Base-by-base conservation (phyloP, 768 basidiomycete genomes). In the Russula compacta region DNA sequence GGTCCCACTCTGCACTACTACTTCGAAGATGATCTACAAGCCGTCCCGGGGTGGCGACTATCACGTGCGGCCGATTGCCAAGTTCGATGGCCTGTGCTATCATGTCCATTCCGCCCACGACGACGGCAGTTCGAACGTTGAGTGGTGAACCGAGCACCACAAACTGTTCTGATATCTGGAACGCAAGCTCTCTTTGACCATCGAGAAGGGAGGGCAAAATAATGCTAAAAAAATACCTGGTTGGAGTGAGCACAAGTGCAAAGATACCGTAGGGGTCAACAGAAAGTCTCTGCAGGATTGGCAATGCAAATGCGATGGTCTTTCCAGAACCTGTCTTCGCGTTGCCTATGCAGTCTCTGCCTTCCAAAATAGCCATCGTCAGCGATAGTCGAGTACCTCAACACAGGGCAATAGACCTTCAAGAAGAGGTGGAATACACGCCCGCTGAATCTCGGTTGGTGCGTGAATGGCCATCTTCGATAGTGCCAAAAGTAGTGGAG, bases 21-120 rank as follows among this genome's bases (percentile, higher is more conserved):
- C 89, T 94, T 64, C 81, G 80, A 49, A 99, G 72, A 67, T 93
- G 85, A 73, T 99, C 97, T 3, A 94, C 91, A 21, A 99, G 83
- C 19, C 97, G 83, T 2, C 97, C 97, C 3, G 97, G 97, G 0
- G 97, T 99, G 8, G 95, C 97, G 49, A 99, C 85, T 24, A 98
- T 86, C 40, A 99, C 81, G 71, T 98, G 97, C 0, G 97, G 97
- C 44, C 89, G 82, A 64, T 85, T 83, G 2, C 80, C 79, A 14
- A 99, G 82, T 68, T 95, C 93, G 17, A 91, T 76, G 0, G 95
- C 92, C 71, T 99, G 97, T 1, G 84, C 71, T 79, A 97, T 92
- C 87, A 95, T 95, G 68, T 99, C 97, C 92, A 99, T 95, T 6
- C 97, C 97, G 17, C 97, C 97, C 2, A 98, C 94, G 36, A 98